Evolutionary conservation across 768 basidiomycete genomes (phyloP).

Genomic region (Kwoniella botswanensis): DNA sequence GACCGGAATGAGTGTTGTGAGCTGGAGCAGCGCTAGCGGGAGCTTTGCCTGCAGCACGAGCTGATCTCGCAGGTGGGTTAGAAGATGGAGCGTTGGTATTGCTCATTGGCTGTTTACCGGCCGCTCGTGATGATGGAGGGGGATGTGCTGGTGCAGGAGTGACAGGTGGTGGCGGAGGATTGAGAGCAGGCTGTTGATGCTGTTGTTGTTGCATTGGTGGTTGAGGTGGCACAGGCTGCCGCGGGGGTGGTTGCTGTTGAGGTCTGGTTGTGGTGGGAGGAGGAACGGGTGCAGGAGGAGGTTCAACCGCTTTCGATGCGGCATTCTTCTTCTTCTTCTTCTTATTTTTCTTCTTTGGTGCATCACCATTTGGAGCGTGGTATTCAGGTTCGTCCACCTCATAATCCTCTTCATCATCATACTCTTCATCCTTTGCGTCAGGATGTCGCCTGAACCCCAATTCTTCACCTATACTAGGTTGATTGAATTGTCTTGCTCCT

Average conservation of each 20-base stretch:
- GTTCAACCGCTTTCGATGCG: conserved; percentile 31
- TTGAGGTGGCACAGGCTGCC: conserved; percentile 38
- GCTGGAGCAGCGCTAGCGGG: conserved; percentile 50
- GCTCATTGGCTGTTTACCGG: conserved; percentile 91
- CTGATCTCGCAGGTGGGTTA: conserved; percentile 54
- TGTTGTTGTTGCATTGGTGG: conserved; percentile 30
- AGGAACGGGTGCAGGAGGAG: conserved; percentile 51
- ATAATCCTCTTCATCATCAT: conserved; percentile 47
- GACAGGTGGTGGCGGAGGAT: conserved; percentile 61
- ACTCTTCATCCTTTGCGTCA: conserved; percentile 44
- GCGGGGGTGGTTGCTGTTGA: conserved; percentile 38
- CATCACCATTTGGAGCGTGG: conserved; percentile 41
- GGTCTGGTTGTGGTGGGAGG: conserved; percentile 45
- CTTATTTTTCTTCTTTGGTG: conserved; percentile 63
- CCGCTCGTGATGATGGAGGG: conserved; percentile 78
- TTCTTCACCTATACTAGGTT: conserved; percentile 44
- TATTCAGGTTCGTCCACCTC: conserved; percentile 47
- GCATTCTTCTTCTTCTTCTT: conserved; percentile 63
- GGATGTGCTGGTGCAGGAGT: conserved; percentile 61
- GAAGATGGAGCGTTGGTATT: conserved; percentile 60
- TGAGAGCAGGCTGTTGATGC: conserved; percentile 45
- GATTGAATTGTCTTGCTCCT: conserved; percentile 19
- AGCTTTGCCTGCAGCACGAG: conserved; percentile 59
- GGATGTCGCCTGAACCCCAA: conserved; percentile 57
- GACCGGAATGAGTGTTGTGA: conserved; percentile 39